These are phyloP conservation scores for Fusarium tupiense DNA, from an alignment of 2,329 filamentous ascomycete genomes.

Conservation along the genomic window DNA sequence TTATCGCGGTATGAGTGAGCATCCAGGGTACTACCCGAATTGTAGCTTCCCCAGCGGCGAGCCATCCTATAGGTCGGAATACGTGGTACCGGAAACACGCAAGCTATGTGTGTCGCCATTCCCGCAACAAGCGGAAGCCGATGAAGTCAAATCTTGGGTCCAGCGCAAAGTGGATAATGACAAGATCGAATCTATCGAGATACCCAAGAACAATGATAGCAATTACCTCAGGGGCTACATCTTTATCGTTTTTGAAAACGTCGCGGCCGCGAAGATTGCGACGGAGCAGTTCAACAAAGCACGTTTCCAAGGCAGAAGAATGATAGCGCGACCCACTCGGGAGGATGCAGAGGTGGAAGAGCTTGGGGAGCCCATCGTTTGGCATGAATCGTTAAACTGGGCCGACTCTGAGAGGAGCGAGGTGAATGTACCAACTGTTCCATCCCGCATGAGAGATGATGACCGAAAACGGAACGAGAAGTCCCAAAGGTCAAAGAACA, in stretches of 20 bases:
- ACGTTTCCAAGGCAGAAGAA: slow-evolving; percentile 39
- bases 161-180: slow-evolving; percentile 36
- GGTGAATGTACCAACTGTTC: slow-evolving; percentile 1
- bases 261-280: slow-evolving; percentile 34
- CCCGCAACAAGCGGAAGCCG: slow-evolving; percentile 29
- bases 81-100: slow-evolving; percentile 24
- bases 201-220: slow-evolving; percentile 38
- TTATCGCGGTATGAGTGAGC: slow-evolving; percentile 18
- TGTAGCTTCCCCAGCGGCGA: neutral
- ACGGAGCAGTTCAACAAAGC: slow-evolving; percentile 41
- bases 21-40: slow-evolving; percentile 3
- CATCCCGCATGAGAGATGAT: slow-evolving; percentile 11
- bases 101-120: slow-evolving; percentile 44
- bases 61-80: slow-evolving; percentile 5
- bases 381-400: neutral
- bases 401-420: neutral
- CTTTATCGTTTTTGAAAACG: slow-evolving; percentile 38
- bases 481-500: slow-evolving; percentile 25
- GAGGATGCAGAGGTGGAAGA: slow-evolving; percentile 29
- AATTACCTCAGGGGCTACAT: slow-evolving; percentile 42
- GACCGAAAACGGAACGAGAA: slow-evolving; percentile 5
- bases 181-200: slow-evolving; percentile 40
- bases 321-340: slow-evolving; percentile 37
- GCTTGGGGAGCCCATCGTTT: neutral
- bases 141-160: slow-evolving; percentile 45